Base-by-base conservation (phyloP, 306 rosid genomes). In the Glycine latifolia region DNA sequence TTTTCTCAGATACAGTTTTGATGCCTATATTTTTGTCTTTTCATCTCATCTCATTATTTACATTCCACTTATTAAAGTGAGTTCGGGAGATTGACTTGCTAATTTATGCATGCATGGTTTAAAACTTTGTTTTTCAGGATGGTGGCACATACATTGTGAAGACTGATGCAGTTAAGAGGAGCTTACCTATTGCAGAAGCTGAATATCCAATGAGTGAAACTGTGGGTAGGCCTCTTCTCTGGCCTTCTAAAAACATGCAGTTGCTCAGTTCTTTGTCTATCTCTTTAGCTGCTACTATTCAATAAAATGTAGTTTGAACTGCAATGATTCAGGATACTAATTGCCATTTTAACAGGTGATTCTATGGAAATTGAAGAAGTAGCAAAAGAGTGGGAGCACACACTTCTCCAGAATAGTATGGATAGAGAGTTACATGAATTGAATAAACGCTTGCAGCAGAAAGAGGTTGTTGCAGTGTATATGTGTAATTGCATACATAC, bases 351-450 rank as follows among this genome's bases (percentile, higher is more conserved):
- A 86, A 79, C 91, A 90, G 99, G 95, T 56, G 99, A 92, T 79
- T 81, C 97, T 16, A 79, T 87, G 85, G 98, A 94, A 86, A 89
- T 96, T 75, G 99, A 96, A 86, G 98, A 95, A 90, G 99, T 85
- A 79, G 91, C 87, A 43, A 96, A 96, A 87, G 99, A 94, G 71
- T 96, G 97, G 99, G 99, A 96, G 88, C 99, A 96, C 89, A 96
- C 93, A 73, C 97, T 96, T 86, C 87, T 96, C 79, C 98, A 96
- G 52, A 92, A 87, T 87, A 91, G 94, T 67, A 96, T 96, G 99
- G 99, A 94, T 84, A 96, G 91, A 84, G 99, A 96, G 88, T 85
- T 96, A 79, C 84, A 94, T 70, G 99, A 96, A 83, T 89, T 96
- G 83, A 96, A 96, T 80, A 94, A 91, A 86, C 98, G 98, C 76